Evolutionary conservation across 495 filamentous ascomycete genomes (phyloP).

Genomic region (Penicillium longicatenatum): DNA sequence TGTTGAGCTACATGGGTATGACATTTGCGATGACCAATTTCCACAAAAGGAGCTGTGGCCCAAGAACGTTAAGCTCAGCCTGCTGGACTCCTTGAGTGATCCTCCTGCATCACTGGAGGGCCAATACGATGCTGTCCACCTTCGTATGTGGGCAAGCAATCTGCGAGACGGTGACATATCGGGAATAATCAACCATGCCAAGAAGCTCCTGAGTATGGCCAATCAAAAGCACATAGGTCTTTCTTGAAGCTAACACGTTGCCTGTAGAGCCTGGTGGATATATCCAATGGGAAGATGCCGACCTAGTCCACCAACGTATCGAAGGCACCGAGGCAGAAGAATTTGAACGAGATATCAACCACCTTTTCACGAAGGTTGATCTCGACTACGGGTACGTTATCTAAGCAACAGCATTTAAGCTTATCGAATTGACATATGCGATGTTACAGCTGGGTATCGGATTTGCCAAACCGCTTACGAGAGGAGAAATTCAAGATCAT

Average conservation of each 20-base stretch:
- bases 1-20: not conserved
- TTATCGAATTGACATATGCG: too few relatives aligned
- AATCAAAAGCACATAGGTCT: not conserved
- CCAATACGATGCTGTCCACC: not conserved
- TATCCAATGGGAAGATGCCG: not conserved
- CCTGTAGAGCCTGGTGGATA: not conserved
- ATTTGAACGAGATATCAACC: too few relatives aligned
- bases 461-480: too few relatives aligned
- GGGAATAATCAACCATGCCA: too few relatives aligned
- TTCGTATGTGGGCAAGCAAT: not conserved
- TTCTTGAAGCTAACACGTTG: not conserved
- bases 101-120: not conserved
- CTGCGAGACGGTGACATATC: not conserved
- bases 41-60: not conserved
- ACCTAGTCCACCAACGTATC: not conserved
- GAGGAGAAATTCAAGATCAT: too few relatives aligned
- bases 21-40: not conserved
- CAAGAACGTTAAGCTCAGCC: not conserved
- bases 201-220: not conserved
- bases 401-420: too few relatives aligned
- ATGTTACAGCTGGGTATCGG: too few relatives aligned
- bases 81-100: not conserved
- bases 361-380: too few relatives aligned
- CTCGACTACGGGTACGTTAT: too few relatives aligned
- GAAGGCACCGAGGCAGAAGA: not conserved